Evolutionary conservation across 2,329 filamentous ascomycete species (phyloP).

Genomic region (Acephala macrosclerotiorum): DNA sequence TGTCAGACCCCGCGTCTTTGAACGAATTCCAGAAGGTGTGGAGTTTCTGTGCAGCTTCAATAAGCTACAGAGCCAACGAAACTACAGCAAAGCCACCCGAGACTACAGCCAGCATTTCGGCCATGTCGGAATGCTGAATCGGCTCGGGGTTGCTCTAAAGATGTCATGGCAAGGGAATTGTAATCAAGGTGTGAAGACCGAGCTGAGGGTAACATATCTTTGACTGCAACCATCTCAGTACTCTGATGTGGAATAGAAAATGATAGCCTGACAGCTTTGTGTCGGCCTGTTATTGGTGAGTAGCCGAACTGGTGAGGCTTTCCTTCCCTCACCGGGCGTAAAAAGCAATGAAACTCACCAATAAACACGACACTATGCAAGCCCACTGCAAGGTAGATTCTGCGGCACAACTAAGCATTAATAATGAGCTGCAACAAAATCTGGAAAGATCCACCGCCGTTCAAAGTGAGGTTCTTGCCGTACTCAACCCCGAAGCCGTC

Average conservation of each 20-base stretch:
- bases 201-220: neutral
- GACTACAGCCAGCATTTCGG: constrained; percentile 15
- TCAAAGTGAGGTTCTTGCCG: too few species aligned
- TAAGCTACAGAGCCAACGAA: constrained; percentile 22
- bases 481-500: too few species aligned
- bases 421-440: too few species aligned
- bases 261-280: neutral
- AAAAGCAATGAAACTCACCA: neutral
- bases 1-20: neutral
- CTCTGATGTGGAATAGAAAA: too few species aligned
- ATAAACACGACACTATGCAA: too few species aligned
- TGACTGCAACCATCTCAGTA: too few species aligned
- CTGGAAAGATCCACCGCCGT: too few species aligned
- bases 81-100: constrained; percentile 20
- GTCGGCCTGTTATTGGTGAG: neutral
- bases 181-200: neutral
- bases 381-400: too few species aligned
- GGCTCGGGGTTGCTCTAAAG: constrained; percentile 6
- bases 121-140: too few species aligned
- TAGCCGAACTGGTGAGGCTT: neutral
- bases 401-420: neutral
- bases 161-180: neutral
- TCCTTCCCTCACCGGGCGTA: neutral
- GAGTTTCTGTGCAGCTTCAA: constrained; percentile 19
- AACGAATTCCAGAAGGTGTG: constrained; percentile 17